A percentile compares a stretch with the other conserved stretches of the same genome.
These are phyloP conservation scores for Pestalotiopsis sp. DNA, from an alignment of 2,329 filamentous ascomycete genomes.

Conservation along the genomic window DNA sequence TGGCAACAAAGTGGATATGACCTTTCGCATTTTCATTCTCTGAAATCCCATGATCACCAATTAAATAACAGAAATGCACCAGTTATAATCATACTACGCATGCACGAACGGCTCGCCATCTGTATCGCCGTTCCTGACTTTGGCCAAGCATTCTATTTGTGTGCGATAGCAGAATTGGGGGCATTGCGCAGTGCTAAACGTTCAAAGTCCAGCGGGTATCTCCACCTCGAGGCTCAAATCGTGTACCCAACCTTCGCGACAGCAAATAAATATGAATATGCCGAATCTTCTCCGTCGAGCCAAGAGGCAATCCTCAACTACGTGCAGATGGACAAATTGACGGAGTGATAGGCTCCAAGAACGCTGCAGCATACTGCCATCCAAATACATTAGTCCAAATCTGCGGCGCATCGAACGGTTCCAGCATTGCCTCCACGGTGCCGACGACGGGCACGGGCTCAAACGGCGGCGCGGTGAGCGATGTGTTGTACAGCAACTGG, in stretches of 20 bases:
- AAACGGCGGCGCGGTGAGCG: slow-evolving; percentile 32
- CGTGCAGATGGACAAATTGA: not conserved
- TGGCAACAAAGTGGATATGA: not conserved
- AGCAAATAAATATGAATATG: no score
- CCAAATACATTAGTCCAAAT: slow-evolving; percentile 22
- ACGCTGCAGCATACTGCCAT: slow-evolving; percentile 23
- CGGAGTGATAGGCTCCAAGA: slow-evolving; percentile 21
- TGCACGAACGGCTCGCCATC: not conserved
- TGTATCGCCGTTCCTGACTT: not conserved
- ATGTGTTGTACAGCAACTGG: slow-evolving; percentile 45
- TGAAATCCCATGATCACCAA: no score
- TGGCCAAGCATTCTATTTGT: not conserved
- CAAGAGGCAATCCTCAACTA: not conserved
- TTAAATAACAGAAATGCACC: no score
- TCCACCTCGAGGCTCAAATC: not conserved
- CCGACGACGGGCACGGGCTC: slow-evolving; percentile 28
- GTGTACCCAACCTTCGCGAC: not conserved
- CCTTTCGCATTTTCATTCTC: no score
- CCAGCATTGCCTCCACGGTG: slow-evolving; percentile 22
- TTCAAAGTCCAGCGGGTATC: not conserved
- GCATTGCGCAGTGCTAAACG: not conserved
- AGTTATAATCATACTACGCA: not conserved
- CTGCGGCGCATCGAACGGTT: slow-evolving; percentile 21
- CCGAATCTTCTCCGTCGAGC: not conserved
- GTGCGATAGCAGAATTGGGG: not conserved